Conservation (phyloP, 495 filamentous ascomycete species). For the Lepraria neglecta region DNA sequence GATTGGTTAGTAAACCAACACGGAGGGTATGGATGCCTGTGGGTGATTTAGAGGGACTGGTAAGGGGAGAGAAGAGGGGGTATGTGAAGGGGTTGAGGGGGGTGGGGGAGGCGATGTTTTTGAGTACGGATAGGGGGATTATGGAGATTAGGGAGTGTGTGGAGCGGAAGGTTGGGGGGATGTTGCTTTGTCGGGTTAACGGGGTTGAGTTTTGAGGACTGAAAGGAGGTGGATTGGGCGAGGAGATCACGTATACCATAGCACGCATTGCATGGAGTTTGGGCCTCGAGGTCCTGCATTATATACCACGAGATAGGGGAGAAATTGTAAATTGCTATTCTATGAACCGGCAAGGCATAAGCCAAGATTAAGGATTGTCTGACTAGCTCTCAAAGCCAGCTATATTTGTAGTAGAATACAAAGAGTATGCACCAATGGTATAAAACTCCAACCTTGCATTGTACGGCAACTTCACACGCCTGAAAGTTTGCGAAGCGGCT, state of each 20-base stretch:
- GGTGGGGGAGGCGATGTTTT: conserved; percentile 77
- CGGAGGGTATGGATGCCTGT: conserved; percentile 60
- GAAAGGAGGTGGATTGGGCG: conserved; percentile 8
- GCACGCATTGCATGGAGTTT: neutral
- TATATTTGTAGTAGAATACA: conserved; percentile 10
- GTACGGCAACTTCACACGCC: conserved; percentile 3
- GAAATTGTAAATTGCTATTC: conserved; percentile 1
- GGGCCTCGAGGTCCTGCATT: neutral
- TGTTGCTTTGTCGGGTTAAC: conserved; percentile 70
- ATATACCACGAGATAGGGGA: neutral
- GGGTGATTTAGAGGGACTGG: conserved; percentile 52
- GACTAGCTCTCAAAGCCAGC: conserved; percentile 17
- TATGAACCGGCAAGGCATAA: neutral
- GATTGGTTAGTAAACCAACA: conserved; percentile 69
- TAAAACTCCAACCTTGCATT: conserved; percentile 14
- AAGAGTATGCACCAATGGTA: conserved; percentile 13
- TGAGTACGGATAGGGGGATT: conserved; percentile 72
- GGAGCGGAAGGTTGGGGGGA: conserved; percentile 74
- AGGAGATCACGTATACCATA: no score
- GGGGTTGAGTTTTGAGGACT: conserved; percentile 21
- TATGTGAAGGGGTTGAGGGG: conserved; percentile 65
- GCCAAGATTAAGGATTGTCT: conserved; percentile 11
- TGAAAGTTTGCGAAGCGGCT: neutral
- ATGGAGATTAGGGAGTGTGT: conserved; percentile 83
- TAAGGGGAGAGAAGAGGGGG: conserved; percentile 57